These are phyloP conservation scores for Raphanus raphanistrum DNA, from an alignment of 345 rosid species.

Conservation along the genomic window DNA sequence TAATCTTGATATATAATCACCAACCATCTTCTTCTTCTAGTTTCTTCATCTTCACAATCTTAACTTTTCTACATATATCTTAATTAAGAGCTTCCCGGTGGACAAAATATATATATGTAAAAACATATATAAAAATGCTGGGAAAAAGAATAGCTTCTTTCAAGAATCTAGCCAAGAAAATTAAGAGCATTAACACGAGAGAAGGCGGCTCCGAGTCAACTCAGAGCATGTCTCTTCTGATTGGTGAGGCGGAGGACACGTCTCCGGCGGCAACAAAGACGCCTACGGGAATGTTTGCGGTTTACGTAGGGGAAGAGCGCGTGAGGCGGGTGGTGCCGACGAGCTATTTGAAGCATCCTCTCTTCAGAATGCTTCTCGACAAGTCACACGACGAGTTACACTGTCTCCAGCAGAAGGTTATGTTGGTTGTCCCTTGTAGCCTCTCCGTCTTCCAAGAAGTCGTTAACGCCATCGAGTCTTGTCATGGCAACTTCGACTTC, in stretches of 20 bases:
- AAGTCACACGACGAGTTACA: conserved; percentile 70
- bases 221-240: conserved; percentile 49
- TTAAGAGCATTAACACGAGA: conserved; percentile 47
- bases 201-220: conserved; percentile 32
- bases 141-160: conserved; percentile 69
- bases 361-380: conserved; percentile 78
- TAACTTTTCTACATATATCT: conserved; percentile 13
- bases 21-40: conserved; percentile 28
- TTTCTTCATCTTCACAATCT: conserved; percentile 23
- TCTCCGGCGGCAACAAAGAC: conserved; percentile 38
- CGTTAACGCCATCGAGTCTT: conserved; percentile 61
- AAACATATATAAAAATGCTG: conserved; percentile 43
- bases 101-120: background rate
- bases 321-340: conserved; percentile 75
- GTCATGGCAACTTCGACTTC: conserved; percentile 67
- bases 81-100: background rate
- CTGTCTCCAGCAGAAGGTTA: conserved; percentile 51
- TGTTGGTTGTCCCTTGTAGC: conserved; percentile 75
- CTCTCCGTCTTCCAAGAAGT: conserved; percentile 71
- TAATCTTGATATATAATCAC: conserved; percentile 25
- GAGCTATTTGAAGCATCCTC: conserved; percentile 67
- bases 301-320: conserved; percentile 76
- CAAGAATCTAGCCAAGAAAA: conserved; percentile 79
- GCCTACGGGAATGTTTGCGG: conserved; percentile 72
- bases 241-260: conserved; percentile 37